Percentiles rank a stretch among this genome's conserved stretches.
These are phyloP conservation scores for Glonium stellatum DNA, from an alignment of 495 filamentous ascomycete genomes.

Conservation along the genomic window DNA sequence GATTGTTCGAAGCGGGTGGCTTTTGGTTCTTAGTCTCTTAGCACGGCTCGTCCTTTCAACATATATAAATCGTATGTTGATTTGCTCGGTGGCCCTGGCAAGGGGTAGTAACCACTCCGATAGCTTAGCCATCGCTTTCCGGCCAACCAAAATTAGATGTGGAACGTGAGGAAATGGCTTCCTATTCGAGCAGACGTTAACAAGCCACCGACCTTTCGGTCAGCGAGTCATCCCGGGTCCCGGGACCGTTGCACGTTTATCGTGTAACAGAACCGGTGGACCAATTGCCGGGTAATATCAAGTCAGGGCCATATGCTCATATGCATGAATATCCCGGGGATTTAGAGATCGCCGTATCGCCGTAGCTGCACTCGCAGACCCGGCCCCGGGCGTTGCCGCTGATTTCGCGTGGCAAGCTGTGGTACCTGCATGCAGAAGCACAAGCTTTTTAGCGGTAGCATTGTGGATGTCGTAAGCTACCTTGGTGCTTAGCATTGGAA, in stretches of 20 bases:
- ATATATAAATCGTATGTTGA: not conserved
- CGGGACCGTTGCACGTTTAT: not conserved
- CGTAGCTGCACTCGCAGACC: too few relatives aligned
- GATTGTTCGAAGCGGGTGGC: not conserved
- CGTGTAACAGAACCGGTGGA: not conserved
- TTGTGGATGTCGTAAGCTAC: too few relatives aligned
- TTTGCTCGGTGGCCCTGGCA: not conserved
- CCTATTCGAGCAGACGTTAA: not conserved
- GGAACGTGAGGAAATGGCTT: not conserved
- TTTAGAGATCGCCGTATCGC: too few relatives aligned
- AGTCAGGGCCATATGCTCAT: too few relatives aligned
- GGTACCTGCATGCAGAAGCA: too few relatives aligned
- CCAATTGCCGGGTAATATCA: not conserved
- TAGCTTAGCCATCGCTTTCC: not conserved
- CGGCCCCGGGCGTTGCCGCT: too few relatives aligned
- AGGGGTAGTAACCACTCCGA: not conserved
- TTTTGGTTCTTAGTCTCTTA: not conserved
- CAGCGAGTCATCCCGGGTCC: conserved; percentile 4
- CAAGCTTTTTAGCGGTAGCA: too few relatives aligned
- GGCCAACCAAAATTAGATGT: not conserved
- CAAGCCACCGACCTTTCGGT: not conserved
- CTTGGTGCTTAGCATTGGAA: too few relatives aligned
- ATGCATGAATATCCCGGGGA: too few relatives aligned
- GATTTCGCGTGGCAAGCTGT: too few relatives aligned
- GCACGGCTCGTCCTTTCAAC: not conserved